Evolutionary conservation across 179 eudicot species (phyloP), one percentile per base, ranked within the genome.

Genomic region (Sideroxylon spinosum): DNA sequence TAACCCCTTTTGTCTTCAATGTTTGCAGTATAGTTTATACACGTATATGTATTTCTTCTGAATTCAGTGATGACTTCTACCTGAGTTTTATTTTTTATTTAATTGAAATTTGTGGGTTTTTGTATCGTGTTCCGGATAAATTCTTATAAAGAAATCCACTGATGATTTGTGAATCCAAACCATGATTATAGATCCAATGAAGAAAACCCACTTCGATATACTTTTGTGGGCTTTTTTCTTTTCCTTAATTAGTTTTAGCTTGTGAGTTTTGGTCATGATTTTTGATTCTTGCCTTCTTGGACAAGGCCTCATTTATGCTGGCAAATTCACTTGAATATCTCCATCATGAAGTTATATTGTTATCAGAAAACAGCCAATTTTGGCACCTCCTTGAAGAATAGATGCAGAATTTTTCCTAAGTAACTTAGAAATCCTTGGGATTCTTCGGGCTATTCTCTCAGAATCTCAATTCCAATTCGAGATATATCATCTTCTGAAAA

Each of bases 121-220:
- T 23, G 14, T 74, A 29, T 74, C 29, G n/a, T 32, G 0, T 10
- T 14, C 16, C 32, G 37, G 14, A 56, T 56, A 53, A 62, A 7
- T 17, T 48, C 11, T 70, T 7, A 23, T 55, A 17, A 6, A 23
- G 49, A 63, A 46, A 56, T 52, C 25, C 46, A 9, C 61, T 71
- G 1, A 7, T 71, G 60, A 49, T 71, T 26, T 20, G 64, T 63
- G 67, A 44, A 76, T 64, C 28, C 50, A 57, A 61, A 28, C 44
- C 73, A 69, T 12, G 26, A 48, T 68, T 44, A 63, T 9, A 12
- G 52, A 12, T 19, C 26, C 20, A 14, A 9, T 64, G 57, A 76
- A 76, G 57, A 76, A 76, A 60, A 49, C 62, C 55, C 80, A 53
- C 63, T n/a, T 29, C 10, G 71, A 73, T 50, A 82, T 67, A 76